phyloP scores from a whole-genome alignment of 805 yeast genomes.

The Grigorovia yakushimaensis region DNA sequence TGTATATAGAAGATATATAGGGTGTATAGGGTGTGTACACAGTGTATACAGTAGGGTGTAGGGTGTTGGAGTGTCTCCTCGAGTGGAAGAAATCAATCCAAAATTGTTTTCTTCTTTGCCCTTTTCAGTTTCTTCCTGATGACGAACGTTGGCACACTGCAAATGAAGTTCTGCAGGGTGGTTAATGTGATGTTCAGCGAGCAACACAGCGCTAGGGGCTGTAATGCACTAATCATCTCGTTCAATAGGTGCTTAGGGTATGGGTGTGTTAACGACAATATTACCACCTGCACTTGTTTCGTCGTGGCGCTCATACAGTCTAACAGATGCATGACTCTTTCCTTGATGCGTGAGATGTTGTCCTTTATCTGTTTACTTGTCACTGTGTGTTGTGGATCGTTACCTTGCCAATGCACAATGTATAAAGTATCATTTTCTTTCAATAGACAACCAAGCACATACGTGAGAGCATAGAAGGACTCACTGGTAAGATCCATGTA shows the following conservation, averaged over 20 bases:
- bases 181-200: constrained; percentile 21
- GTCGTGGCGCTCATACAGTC: constrained; percentile 23
- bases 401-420: constrained; percentile 36
- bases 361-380: constrained; percentile 6
- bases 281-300: constrained; percentile 22
- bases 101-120: constrained; percentile 20
- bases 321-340: constrained; percentile 18
- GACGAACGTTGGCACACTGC: constrained; percentile 26
- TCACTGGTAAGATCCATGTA: constrained; percentile 81
- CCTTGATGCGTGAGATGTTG: constrained; percentile 13
- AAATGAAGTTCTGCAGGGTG: constrained; percentile 24
- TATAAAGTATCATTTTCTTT: constrained; percentile 76
- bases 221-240: constrained; percentile 29
- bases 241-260: constrained; percentile 32
- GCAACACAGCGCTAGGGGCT: constrained; percentile 25
- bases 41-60: too few species aligned
- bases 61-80: too few species aligned
- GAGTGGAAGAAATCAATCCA: too few species aligned
- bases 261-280: constrained; percentile 30
- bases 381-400: constrained; percentile 3
- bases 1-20: neutral
- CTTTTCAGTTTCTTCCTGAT: constrained; percentile 26
- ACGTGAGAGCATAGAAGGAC: constrained; percentile 72
- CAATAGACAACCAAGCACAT: constrained; percentile 78
- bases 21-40: neutral